phyloP scores from a whole-genome alignment of 1,284 basidiomycete species.

The Coniophora puteana region DNA sequence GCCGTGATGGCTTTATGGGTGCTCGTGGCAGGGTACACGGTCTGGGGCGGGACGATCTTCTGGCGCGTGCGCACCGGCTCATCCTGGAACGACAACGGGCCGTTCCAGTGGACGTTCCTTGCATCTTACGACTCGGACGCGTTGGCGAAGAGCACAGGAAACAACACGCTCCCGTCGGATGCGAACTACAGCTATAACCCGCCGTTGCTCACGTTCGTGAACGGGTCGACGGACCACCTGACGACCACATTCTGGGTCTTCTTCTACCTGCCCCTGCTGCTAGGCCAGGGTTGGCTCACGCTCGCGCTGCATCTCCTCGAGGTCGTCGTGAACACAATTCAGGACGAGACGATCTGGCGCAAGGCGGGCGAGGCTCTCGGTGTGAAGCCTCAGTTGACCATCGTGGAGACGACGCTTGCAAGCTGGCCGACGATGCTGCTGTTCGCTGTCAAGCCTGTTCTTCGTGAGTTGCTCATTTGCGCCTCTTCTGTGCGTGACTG shows the following conservation, averaged over 20 bases:
- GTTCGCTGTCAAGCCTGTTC: slow-evolving; percentile 18
- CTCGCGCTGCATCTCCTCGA: slow-evolving; percentile 27
- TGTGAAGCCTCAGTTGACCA: slow-evolving; percentile 13
- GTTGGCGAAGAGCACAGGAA: too few relatives aligned
- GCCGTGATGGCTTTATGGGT: slow-evolving; percentile 20
- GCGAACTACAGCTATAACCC: too few relatives aligned
- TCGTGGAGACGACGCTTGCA: slow-evolving; percentile 19
- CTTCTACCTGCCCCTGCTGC: slow-evolving; percentile 22
- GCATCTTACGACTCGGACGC: slow-evolving; percentile 19
- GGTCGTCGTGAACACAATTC: slow-evolving; percentile 24
- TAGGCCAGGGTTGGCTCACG: slow-evolving; percentile 25
- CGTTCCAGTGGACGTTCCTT: slow-evolving; percentile 28
- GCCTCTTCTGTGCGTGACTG: too few relatives aligned
- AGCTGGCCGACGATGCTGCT: slow-evolving; percentile 12
- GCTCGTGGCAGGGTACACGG: slow-evolving; percentile 14
- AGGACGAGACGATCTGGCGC: slow-evolving; percentile 25
- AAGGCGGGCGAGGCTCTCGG: slow-evolving; percentile 15
- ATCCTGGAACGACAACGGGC: slow-evolving; percentile 8
- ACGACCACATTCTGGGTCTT: too few relatives aligned
- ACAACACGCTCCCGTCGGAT: too few relatives aligned
- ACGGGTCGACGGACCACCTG: too few relatives aligned
- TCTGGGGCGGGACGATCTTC: slow-evolving; percentile 22
- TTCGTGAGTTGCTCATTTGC: slow-evolving; percentile 19
- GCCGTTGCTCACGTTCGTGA: too few relatives aligned
- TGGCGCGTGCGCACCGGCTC: slow-evolving; percentile 7